Evolutionary conservation across 176 grass and related monocot species (phyloP).

Genomic region (Lolium multiflorum): DNA sequence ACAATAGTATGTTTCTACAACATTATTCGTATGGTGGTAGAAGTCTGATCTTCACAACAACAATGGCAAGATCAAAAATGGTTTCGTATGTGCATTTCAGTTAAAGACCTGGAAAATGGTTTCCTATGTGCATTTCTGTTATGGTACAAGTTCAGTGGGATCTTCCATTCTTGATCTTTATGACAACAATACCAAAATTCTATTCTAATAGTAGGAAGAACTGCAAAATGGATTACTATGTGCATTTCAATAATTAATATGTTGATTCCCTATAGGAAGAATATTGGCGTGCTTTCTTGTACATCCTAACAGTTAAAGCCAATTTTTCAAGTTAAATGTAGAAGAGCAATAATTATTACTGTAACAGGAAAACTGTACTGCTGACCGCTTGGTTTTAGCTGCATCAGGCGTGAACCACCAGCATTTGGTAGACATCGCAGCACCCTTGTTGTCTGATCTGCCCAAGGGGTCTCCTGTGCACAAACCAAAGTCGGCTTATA

Average conservation of each 20-base stretch:
- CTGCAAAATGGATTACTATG: too few species aligned
- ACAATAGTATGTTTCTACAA: too few species aligned
- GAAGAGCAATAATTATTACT: not conserved
- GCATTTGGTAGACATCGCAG: slow-evolving; percentile 54
- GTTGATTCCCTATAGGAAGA: not conserved
- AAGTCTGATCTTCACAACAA: too few species aligned
- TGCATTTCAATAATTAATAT: too few species aligned
- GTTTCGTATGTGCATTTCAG: too few species aligned
- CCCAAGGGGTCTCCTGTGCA: slow-evolving; percentile 31
- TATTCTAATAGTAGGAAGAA: too few species aligned
- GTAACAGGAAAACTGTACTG: slow-evolving; percentile 61
- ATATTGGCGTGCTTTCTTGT: not conserved
- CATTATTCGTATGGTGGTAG: too few species aligned
- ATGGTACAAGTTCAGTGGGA: too few species aligned
- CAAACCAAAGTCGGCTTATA: slow-evolving; percentile 54
- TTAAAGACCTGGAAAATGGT: not conserved
- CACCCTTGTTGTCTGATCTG: slow-evolving; percentile 61
- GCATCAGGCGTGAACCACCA: slow-evolving; percentile 59
- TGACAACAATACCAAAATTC: too few species aligned
- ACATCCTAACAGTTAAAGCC: not conserved
- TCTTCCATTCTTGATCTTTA: too few species aligned
- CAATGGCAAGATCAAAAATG: not conserved
- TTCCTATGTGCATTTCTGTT: too few species aligned
- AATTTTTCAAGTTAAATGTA: not conserved
- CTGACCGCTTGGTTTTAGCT: slow-evolving; percentile 62